A percentile compares a stretch with the other conserved stretches of the same genome.
phyloP scores from a whole-genome alignment of 176 grass and related monocot species.

The Echinochloa phyllopogon region DNA sequence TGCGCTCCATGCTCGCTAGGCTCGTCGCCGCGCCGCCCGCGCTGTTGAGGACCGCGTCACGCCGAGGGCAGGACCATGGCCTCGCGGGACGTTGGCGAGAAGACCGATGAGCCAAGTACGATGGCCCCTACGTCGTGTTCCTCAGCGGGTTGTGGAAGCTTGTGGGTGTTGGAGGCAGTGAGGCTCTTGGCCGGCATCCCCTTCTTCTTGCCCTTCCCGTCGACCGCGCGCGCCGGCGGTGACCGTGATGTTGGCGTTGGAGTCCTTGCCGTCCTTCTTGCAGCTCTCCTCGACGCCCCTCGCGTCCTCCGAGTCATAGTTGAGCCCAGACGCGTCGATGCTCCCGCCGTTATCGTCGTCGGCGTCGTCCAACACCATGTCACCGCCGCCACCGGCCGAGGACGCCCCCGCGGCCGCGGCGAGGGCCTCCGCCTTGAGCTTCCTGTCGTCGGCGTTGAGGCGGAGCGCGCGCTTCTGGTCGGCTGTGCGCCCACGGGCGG shows the following conservation, averaged over 20 bases:
- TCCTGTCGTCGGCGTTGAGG: slow-evolving; percentile 75
- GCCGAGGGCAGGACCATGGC: slow-evolving; percentile 63
- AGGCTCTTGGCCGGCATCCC: slow-evolving; percentile 88
- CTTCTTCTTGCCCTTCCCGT: slow-evolving; percentile 89
- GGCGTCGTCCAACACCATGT: slow-evolving; percentile 54
- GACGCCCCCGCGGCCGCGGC: neutral
- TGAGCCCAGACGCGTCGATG: slow-evolving; percentile 84
- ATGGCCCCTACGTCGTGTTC: too few relatives aligned
- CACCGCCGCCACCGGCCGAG: slow-evolving; percentile 34
- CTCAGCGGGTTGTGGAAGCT: too few relatives aligned
- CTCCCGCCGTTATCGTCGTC: slow-evolving; percentile 74
- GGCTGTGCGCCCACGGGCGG: slow-evolving; percentile 84
- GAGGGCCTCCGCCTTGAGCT: slow-evolving; percentile 52
- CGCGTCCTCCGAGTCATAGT: slow-evolving; percentile 88
- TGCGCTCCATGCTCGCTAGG: slow-evolving; percentile 48
- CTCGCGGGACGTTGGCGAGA: slow-evolving; percentile 51
- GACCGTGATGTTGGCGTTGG: slow-evolving; percentile 78
- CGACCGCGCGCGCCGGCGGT: slow-evolving; percentile 53
- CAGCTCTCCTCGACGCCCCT: slow-evolving; percentile 61
- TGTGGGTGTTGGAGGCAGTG: slow-evolving; percentile 73
- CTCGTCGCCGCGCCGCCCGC: slow-evolving; percentile 35
- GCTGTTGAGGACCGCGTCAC: slow-evolving; percentile 58
- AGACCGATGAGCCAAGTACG: neutral
- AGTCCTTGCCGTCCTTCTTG: slow-evolving; percentile 70
- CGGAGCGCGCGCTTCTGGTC: slow-evolving; percentile 94